Evolutionary conservation across 2,329 filamentous ascomycete genomes (phyloP), one percentile per base, ranked within the genome.

Genomic region (Peltaster fructicola): DNA sequence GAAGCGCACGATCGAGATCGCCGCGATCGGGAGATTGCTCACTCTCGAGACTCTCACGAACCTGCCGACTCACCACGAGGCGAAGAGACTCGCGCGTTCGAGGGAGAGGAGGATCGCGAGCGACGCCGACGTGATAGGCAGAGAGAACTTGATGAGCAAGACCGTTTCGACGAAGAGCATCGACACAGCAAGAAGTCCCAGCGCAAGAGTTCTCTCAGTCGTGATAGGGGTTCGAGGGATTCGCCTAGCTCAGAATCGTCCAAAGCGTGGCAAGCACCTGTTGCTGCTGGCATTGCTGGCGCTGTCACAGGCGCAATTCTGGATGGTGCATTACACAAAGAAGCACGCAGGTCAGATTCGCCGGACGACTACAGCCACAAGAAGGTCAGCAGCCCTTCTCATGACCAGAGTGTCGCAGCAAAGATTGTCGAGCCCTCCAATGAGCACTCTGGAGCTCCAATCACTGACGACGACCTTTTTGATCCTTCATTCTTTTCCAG

Each of bases 381-480:
- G 15, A 30, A 17, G 25, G 16, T 16, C 8, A 23, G 13, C 16
- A 8, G 14, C n/a, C n/a, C n/a, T n/a, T n/a, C n/a, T n/a, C n/a
- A n/a, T n/a, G n/a, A n/a, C n/a, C n/a, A n/a, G n/a, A n/a, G n/a
- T n/a, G 14, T 13, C 9, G 4, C 24, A 14, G 14, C 12, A 9
- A n/a, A 45, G 19, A 40, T 46, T 27, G 36, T 32, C 6, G 23
- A 21, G 20, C 47, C 49, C 2, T 33, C 35, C 17, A 37, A 40
- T 9, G 44, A 46, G 22, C 43, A 48, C 12, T 41, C 41, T 15
- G 48, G 53, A 11, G 43, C 47, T 15, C 45, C 46, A 5, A 39
- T 54, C 14, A 49, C 48, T 27, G 54, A 59, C 22, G 57, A 60
- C 8, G 55, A 57, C 9, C 48, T 60, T 17, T 56, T 52, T 35